These are phyloP conservation scores for Ampelomyces quisqualis DNA, from an alignment of 2,329 filamentous ascomycete species.

Conservation along the genomic window DNA sequence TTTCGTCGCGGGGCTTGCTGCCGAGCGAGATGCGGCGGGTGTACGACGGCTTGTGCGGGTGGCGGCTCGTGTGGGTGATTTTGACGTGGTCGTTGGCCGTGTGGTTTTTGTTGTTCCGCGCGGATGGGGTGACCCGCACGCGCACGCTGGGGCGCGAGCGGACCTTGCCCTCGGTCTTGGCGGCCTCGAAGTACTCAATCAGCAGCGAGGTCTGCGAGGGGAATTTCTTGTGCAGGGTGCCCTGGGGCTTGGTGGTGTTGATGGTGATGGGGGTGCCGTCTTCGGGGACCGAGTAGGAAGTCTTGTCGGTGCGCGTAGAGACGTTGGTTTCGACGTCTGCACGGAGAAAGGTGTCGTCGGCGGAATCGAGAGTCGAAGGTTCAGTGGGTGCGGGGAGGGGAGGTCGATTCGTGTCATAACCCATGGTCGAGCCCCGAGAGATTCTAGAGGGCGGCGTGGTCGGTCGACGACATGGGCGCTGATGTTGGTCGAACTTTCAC, in stretches of 20 bases:
- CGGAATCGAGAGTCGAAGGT: slow-evolving; percentile 63
- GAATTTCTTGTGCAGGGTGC: slow-evolving; percentile 56
- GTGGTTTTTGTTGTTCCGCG: slow-evolving; percentile 51
- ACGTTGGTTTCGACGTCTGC: slow-evolving; percentile 65
- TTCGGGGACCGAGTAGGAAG: slow-evolving; percentile 77
- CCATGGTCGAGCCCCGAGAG: slow-evolving; percentile 44
- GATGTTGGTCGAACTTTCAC: slow-evolving; percentile 15
- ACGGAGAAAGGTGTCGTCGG: slow-evolving; percentile 50
- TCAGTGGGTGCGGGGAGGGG: slow-evolving; percentile 79
- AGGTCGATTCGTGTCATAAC: slow-evolving; percentile 51
- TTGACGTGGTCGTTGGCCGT: slow-evolving; percentile 74
- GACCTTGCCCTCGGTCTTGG: slow-evolving; percentile 61
- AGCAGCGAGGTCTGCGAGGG: slow-evolving; percentile 83
- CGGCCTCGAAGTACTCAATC: slow-evolving; percentile 92
- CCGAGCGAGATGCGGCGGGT: slow-evolving; percentile 66
- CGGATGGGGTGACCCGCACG: slow-evolving; percentile 73
- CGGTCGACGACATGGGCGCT: slow-evolving; percentile 35
- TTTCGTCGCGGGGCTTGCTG: slow-evolving; percentile 46
- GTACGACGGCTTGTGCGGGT: slow-evolving; percentile 67
- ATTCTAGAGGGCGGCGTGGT: slow-evolving; percentile 32
- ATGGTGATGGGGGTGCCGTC: slow-evolving; percentile 93
- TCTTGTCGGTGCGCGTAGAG: slow-evolving; percentile 67
- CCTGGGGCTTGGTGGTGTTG: slow-evolving; percentile 68
- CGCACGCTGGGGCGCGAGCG: slow-evolving; percentile 79
- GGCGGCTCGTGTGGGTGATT: slow-evolving; percentile 77